Conservation (phyloP, 371 early-diverging fungal species). For the Mucor circinelloides region DNA sequence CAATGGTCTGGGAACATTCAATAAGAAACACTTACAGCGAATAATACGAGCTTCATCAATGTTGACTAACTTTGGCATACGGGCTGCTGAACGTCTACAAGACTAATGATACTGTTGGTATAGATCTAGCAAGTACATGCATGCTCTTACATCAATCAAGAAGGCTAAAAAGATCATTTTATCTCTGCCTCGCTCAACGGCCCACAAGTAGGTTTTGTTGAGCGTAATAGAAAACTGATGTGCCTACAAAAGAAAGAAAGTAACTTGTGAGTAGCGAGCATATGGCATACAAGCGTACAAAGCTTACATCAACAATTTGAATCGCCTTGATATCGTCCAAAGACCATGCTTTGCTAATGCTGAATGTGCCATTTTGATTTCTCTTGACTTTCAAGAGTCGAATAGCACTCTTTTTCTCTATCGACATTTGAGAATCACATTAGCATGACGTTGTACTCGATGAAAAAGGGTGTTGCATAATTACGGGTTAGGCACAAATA, state of each 20-base stretch:
- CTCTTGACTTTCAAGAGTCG: slow-evolving; percentile 61
- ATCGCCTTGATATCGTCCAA: slow-evolving; percentile 61
- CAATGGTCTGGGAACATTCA: not conserved
- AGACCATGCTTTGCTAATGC: slow-evolving; percentile 60
- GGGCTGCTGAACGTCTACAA: slow-evolving; percentile 38
- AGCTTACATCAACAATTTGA: slow-evolving; percentile 58
- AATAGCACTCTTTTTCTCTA: slow-evolving; percentile 52
- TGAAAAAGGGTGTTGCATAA: not conserved
- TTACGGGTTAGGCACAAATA: slow-evolving; percentile 53
- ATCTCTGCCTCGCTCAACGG: slow-evolving; percentile 49
- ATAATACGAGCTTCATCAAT: slow-evolving; percentile 48
- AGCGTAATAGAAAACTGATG: slow-evolving; percentile 51
- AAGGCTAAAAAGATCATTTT: slow-evolving; percentile 52
- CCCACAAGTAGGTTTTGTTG: slow-evolving; percentile 55
- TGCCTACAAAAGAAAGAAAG: slow-evolving; percentile 22
- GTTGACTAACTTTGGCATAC: slow-evolving; percentile 47
- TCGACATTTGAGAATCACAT: too few species aligned
- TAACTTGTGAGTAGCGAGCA: too few species aligned
- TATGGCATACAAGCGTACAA: not conserved
- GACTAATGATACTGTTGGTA: slow-evolving; percentile 16
- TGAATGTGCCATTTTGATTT: slow-evolving; percentile 57
- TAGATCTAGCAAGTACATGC: not conserved
- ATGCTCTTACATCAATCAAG: slow-evolving; percentile 43
- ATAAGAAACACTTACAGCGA: slow-evolving; percentile 31
- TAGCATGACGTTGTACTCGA: not conserved